Conservation (phyloP, 495 filamentous ascomycete genomes). For the Parmelia sp. region DNA sequence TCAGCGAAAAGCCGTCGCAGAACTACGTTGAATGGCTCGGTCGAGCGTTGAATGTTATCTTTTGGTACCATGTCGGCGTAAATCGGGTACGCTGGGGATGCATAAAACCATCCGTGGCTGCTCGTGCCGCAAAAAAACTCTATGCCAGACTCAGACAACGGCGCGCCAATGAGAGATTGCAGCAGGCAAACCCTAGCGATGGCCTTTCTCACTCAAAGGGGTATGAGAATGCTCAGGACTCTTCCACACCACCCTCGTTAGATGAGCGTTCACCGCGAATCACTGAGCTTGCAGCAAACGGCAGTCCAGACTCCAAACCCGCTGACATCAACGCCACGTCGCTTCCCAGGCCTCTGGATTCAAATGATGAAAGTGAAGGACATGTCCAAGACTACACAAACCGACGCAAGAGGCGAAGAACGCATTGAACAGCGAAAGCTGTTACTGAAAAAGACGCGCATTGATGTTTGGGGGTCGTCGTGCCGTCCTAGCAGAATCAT, state of each 20-base stretch:
- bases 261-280: not conserved
- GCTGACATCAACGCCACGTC: not conserved
- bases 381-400: not conserved
- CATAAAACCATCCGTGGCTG: not conserved
- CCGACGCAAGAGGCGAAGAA: not conserved
- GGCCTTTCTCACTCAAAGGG: too few species aligned
- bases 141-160: not conserved
- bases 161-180: not conserved
- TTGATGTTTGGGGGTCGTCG: not conserved
- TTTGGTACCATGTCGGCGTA: slow-evolving; percentile 6
- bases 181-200: not conserved
- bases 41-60: slow-evolving; percentile 3
- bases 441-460: not conserved
- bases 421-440: not conserved
- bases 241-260: not conserved
- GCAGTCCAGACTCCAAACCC: not conserved
- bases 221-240: not conserved
- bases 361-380: not conserved
- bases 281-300: not conserved
- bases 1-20: slow-evolving; percentile 11
- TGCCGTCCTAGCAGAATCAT: not conserved
- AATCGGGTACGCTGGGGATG: not conserved
- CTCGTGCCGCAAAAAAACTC: not conserved
- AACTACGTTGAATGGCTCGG: not conserved
- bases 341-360: not conserved